These are phyloP conservation scores for Suillus hirtellus DNA, from an alignment of 768 basidiomycete genomes.

Conservation along the genomic window DNA sequence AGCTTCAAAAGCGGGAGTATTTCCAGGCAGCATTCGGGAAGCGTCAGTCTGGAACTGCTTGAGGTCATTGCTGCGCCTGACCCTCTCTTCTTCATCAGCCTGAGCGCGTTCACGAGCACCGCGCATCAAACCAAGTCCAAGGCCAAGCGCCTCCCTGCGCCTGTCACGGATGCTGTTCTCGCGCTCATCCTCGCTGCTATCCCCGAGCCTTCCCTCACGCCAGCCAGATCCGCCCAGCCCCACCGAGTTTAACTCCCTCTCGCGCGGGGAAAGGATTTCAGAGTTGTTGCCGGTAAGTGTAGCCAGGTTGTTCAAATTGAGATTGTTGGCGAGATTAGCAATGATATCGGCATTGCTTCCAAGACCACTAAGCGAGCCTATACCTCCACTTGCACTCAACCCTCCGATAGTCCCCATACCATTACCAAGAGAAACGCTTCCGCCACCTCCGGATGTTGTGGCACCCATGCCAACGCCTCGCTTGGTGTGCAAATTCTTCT, in stretches of 20 bases:
- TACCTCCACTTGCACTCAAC: conserved; percentile 29
- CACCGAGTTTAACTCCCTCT: conserved; percentile 42
- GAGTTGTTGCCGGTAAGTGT: conserved; percentile 26
- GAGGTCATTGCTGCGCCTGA: conserved; percentile 56
- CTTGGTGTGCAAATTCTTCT: conserved; percentile 98
- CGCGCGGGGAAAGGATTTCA: conserved; percentile 41
- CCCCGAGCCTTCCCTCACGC: conserved; percentile 37
- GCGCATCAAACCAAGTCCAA: conserved; percentile 40
- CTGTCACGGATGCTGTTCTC: conserved; percentile 46
- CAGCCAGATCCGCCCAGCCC: conserved; percentile 44
- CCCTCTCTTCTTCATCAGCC: conserved; percentile 56
- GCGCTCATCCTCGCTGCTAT: conserved; percentile 36
- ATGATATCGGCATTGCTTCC: conserved; percentile 30
- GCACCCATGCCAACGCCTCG: conserved; percentile 76
- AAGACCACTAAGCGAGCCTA: conserved; percentile 25
- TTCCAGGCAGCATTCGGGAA: conserved; percentile 40
- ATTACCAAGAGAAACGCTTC: conserved; percentile 27
- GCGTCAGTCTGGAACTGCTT: conserved; percentile 39
- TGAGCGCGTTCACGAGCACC: conserved; percentile 63
- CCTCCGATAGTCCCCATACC: conserved; percentile 25
- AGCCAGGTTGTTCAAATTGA: conserved; percentile 28
- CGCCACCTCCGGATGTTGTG: conserved; percentile 27
- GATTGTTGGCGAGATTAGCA: conserved; percentile 27
- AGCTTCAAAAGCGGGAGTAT: conserved; percentile 66
- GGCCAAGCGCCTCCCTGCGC: conserved; percentile 42